A percentile compares a stretch with the other conserved stretches of the same genome.
Evolutionary conservation across 1,139 yeast species (phyloP).

Genomic region (Eremothecium sinecaudum): DNA sequence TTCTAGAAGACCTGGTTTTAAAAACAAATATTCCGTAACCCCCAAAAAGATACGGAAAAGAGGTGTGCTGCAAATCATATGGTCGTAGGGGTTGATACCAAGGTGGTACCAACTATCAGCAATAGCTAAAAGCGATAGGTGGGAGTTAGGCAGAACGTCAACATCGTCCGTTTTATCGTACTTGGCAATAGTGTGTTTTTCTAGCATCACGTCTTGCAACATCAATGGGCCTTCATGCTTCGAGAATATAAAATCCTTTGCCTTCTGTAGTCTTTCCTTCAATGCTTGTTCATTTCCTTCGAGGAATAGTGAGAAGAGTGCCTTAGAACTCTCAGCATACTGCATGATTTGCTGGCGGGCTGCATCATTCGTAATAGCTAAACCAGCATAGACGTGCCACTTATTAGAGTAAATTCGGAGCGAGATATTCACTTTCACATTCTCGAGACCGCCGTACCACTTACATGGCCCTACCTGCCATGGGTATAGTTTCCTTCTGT

Average conservation of each 20-base stretch:
- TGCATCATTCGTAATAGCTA: constrained; percentile 89
- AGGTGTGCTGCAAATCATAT: constrained; percentile 94
- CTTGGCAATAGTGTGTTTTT: constrained; percentile 69
- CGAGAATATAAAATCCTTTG: constrained; percentile 69
- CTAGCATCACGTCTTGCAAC: constrained; percentile 70
- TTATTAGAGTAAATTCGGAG: constrained; percentile 83
- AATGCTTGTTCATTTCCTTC: constrained; percentile 56
- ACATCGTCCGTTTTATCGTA: constrained; percentile 55
- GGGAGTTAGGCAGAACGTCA: constrained; percentile 67
- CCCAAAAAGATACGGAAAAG: constrained; percentile 85
- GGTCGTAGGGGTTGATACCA: constrained; percentile 87
- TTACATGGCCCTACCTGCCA: constrained; percentile 47
- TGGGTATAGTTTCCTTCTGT: constrained; percentile 70
- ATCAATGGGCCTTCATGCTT: constrained; percentile 39
- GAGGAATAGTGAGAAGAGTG: constrained; percentile 73
- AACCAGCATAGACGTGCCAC: constrained; percentile 97
- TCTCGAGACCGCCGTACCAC: constrained; percentile 92
- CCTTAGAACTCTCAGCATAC: constrained; percentile 77
- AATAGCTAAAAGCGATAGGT: constrained; percentile 74
- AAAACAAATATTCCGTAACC: constrained; percentile 83
- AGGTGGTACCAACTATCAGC: constrained; percentile 89
- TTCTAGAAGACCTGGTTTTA: constrained; percentile 73
- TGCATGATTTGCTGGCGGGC: constrained; percentile 89
- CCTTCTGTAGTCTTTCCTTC: constrained; percentile 47
- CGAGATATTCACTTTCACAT: constrained; percentile 89